These are phyloP conservation scores for Salix caprea DNA, from an alignment of 345 rosid species.

Conservation along the genomic window DNA sequence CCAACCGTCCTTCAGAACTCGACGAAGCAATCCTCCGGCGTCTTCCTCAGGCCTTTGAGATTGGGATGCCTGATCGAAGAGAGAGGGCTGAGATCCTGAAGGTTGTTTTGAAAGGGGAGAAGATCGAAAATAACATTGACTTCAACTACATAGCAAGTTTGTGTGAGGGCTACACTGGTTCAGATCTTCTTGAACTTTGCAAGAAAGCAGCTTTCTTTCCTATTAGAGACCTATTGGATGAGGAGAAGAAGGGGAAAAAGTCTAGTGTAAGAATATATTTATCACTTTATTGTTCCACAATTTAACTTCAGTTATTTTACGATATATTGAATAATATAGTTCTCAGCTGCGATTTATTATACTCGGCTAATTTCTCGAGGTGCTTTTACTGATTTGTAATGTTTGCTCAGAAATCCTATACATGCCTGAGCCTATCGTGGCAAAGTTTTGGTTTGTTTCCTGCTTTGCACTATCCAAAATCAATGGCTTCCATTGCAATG, in stretches of 20 bases:
- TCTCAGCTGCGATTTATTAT: not conserved
- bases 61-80: constrained; percentile 71
- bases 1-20: constrained; percentile 95
- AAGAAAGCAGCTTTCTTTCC: constrained; percentile 94
- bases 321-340: not conserved
- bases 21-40: constrained; percentile 96
- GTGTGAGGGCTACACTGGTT: constrained; percentile 84
- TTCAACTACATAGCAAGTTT: constrained; percentile 60
- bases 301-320: too few relatives aligned
- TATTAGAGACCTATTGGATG: constrained; percentile 71
- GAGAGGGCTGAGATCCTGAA: constrained; percentile 80
- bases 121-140: constrained; percentile 56
- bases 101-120: constrained; percentile 80
- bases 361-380: not conserved
- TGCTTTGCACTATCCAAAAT: not conserved
- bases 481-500: not conserved
- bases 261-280: constrained; percentile 45
- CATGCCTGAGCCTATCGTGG: not conserved
- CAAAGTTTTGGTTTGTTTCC: not conserved
- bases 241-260: constrained; percentile 74
- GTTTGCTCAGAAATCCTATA: not conserved
- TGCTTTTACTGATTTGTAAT: not conserved
- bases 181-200: constrained; percentile 94
- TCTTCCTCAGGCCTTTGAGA: constrained; percentile 96
- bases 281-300: not conserved